Evolutionary conservation across 2,329 filamentous ascomycete genomes (phyloP).

Genomic region (Pezicula rhizophila): DNA sequence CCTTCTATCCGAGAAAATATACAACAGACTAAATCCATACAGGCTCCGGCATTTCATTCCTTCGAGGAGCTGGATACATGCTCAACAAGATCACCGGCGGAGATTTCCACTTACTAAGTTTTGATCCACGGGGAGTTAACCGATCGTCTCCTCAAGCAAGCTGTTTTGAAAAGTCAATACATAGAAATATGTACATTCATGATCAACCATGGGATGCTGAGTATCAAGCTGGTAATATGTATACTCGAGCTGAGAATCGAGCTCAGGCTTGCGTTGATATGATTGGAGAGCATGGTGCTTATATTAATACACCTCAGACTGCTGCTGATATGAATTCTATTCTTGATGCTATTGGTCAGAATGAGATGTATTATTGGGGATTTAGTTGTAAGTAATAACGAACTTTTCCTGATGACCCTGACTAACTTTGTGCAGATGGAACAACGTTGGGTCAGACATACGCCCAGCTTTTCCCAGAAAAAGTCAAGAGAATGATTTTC

Average conservation of each 20-base stretch:
- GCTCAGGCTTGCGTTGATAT: constrained; percentile 36
- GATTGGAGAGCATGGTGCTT: constrained; percentile 37
- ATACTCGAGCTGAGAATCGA: constrained; percentile 35
- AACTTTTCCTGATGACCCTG: neutral
- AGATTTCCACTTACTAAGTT: constrained; percentile 39
- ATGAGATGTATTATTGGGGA: constrained; percentile 34
- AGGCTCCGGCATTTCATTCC: constrained; percentile 32
- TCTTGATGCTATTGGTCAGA: constrained; percentile 35
- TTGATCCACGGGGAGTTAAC: constrained; percentile 43
- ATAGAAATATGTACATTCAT: constrained; percentile 25
- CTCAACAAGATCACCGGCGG: constrained; percentile 36
- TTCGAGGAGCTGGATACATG: constrained; percentile 30
- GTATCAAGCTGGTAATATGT: constrained; percentile 28
- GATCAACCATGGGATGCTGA: constrained; percentile 19
- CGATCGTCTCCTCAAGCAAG: constrained; percentile 28
- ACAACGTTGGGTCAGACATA: constrained; percentile 35
- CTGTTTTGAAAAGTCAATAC: constrained; percentile 34
- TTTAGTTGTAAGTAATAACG: constrained; percentile 27
- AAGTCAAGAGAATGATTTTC: constrained; percentile 17
- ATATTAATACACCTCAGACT: constrained; percentile 44
- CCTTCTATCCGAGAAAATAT: neutral
- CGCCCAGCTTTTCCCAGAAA: constrained; percentile 31
- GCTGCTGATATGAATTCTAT: constrained; percentile 47
- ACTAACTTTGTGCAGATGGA: constrained; percentile 22
- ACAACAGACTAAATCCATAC: neutral